Base-by-base conservation (phyloP, 2,329 filamentous ascomycete species). In the Penicillium sp. region DNA sequence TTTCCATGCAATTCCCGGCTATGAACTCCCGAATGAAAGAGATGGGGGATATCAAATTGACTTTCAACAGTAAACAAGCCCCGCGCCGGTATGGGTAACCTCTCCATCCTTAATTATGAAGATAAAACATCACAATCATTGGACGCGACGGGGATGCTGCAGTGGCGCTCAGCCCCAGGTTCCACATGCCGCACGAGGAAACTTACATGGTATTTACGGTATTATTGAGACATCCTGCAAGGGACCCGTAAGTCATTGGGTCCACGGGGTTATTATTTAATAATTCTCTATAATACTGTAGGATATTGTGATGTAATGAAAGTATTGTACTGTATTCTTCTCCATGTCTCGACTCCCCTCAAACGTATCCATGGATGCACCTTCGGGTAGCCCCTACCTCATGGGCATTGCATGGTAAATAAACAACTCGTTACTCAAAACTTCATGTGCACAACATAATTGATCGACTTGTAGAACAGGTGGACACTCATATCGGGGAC, bases 81-180 rank as follows among this genome's bases (percentile, higher is more conserved):
- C 47, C 49, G 51, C 58, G 39, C n/a, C 55, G 33, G 42, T 44
- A 49, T 46, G 51, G 42, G 24, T 37, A 39, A n/a, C 39, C 29
- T 33, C 39, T 19, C 27, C 43, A 37, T 53, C 51, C 42, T 31
- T 49, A 43, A 35, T 31, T 33, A 19, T 43, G 45, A 42, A 43
- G 27, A 39, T 48, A 37, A 49, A 48, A 49, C 45, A 54, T 8
- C 29, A 5, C 19, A 37, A 47, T 54, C 29, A 43, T 49, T 45
- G 27, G 26, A 13, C 21, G 51, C 22, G 51, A 47, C 51, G 37
- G 51, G 50, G 54, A 53, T 47, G 46, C 47, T 26, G 58, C 31
- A 16, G 31, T 65, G 62, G 64, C 61, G 57, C 53, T 64, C 62
- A 61, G 64, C 61, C 62, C 55, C 61, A 60, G 57, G 54, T 60